Conservation (phyloP, 176 grass and related monocot species). For the Luzula sylvatica region DNA sequence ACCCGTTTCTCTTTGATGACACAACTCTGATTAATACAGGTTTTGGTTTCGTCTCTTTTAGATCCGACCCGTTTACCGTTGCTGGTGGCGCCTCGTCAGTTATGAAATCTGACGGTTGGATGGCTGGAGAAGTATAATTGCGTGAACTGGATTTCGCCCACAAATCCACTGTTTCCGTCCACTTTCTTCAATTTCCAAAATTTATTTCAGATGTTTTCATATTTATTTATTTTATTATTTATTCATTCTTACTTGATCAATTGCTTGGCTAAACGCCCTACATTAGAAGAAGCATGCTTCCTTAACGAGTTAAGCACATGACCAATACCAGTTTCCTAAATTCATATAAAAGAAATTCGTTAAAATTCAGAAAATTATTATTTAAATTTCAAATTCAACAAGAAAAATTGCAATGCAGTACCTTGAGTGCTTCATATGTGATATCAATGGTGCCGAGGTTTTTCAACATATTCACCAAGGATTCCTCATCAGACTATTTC, state of each 20-base stretch:
- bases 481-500: constrained; percentile 49
- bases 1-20: no score
- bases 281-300: constrained; percentile 56
- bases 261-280: constrained; percentile 56
- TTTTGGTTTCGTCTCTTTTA: no score
- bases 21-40: no score
- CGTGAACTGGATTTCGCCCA: constrained; percentile 50
- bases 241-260: constrained; percentile 53
- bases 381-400: no score
- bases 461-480: constrained; percentile 42
- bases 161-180: constrained; percentile 61
- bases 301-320: constrained; percentile 56
- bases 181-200: constrained; percentile 45
- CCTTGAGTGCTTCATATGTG: constrained; percentile 65
- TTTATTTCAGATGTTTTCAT: neutral
- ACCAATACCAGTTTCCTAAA: constrained; percentile 65
- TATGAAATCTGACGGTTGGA: constrained; percentile 18
- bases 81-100: constrained; percentile 32
- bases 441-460: constrained; percentile 73
- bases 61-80: neutral
- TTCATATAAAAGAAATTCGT: constrained; percentile 3
- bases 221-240: neutral
- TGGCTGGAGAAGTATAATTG: constrained; percentile 18
- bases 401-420: neutral
- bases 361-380: no score